These are phyloP conservation scores for Periconia digitata DNA, from an alignment of 2,329 filamentous ascomycete species.

Conservation along the genomic window DNA sequence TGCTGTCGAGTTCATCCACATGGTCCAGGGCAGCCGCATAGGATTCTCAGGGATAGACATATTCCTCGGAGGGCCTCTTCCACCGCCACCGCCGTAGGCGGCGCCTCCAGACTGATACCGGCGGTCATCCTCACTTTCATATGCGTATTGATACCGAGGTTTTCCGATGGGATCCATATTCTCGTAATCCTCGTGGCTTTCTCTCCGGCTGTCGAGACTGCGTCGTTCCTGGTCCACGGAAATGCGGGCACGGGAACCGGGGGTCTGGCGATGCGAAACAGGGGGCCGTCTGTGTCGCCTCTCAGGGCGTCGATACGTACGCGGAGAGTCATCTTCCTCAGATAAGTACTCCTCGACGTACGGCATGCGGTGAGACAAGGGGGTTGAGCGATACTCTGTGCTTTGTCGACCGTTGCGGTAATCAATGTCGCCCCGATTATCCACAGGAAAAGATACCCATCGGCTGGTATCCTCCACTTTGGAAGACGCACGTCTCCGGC, in stretches of 20 bases:
- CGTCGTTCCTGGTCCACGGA: slow-evolving; percentile 6
- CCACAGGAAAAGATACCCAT: slow-evolving; percentile 7
- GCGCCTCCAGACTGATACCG: slow-evolving; percentile 12
- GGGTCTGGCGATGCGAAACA: slow-evolving; percentile 18
- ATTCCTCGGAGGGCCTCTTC: slow-evolving; percentile 20
- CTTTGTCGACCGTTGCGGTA: slow-evolving; percentile 13
- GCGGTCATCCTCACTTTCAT: slow-evolving; percentile 26
- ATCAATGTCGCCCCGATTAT: slow-evolving; percentile 9
- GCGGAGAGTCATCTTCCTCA: slow-evolving; percentile 28
- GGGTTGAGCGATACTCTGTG: slow-evolving; percentile 7
- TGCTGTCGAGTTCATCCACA: slow-evolving; percentile 40
- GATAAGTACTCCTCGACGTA: slow-evolving; percentile 32
- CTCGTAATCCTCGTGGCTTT: slow-evolving; percentile 15
- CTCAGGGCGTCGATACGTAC: slow-evolving; percentile 22
- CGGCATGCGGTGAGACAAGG: slow-evolving; percentile 9
- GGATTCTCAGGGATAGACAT: slow-evolving; percentile 40
- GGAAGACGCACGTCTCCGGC: slow-evolving; percentile 9
- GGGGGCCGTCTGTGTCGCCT: slow-evolving; percentile 28
- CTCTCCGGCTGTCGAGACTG: slow-evolving; percentile 17
- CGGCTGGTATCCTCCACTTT: slow-evolving; percentile 15
- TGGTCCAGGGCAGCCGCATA: slow-evolving; percentile 36
- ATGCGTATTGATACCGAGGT: slow-evolving; percentile 22
- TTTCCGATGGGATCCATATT: slow-evolving; percentile 19
- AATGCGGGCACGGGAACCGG: slow-evolving; percentile 8
- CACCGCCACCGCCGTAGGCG: slow-evolving; percentile 11